These are phyloP conservation scores for Ogataea hybrid DNA, from an alignment of 1,139 yeast genomes.

Conservation along the genomic window DNA sequence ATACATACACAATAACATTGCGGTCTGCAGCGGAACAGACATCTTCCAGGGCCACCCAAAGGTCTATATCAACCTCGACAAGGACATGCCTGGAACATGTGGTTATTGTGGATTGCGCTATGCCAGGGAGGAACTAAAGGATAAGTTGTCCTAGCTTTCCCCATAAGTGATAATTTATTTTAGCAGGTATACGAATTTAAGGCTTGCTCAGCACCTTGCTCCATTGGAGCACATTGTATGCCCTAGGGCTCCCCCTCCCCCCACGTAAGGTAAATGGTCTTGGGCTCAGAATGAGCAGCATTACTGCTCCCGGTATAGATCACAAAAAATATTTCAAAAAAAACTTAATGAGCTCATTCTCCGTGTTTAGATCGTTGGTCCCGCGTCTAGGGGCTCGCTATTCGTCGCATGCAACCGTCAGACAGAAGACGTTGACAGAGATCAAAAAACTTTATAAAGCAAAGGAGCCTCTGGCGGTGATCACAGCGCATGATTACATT, in stretches of 20 bases:
- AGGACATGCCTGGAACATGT: constrained; percentile 68
- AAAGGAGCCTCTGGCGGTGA: constrained; percentile 57
- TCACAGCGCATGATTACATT: constrained; percentile 87
- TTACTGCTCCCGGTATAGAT: too few relatives aligned
- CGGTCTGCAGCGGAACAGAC: constrained; percentile 83
- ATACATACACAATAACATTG: constrained; percentile 54
- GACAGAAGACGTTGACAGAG: constrained; percentile 40
- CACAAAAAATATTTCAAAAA: not conserved
- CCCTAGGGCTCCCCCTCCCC: too few relatives aligned
- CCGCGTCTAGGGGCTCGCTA: constrained; percentile 4
- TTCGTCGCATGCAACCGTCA: constrained; percentile 16
- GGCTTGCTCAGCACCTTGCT: too few relatives aligned
- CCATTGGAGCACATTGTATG: too few relatives aligned
- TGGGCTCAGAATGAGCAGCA: too few relatives aligned
- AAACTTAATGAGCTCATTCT: not conserved
- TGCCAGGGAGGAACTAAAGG: constrained; percentile 42
- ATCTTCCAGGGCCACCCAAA: constrained; percentile 76
- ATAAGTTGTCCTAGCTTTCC: constrained; percentile 11
- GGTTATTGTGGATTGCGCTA: constrained; percentile 77
- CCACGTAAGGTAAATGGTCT: too few relatives aligned
- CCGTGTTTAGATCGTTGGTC: not conserved
- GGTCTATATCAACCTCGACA: constrained; percentile 77
- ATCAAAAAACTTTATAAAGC: constrained; percentile 41
- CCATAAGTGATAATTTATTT: not conserved
- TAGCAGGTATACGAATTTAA: too few relatives aligned